Conservation (phyloP, 2,329 filamentous ascomycete species). For the Capronia coronata region DNA sequence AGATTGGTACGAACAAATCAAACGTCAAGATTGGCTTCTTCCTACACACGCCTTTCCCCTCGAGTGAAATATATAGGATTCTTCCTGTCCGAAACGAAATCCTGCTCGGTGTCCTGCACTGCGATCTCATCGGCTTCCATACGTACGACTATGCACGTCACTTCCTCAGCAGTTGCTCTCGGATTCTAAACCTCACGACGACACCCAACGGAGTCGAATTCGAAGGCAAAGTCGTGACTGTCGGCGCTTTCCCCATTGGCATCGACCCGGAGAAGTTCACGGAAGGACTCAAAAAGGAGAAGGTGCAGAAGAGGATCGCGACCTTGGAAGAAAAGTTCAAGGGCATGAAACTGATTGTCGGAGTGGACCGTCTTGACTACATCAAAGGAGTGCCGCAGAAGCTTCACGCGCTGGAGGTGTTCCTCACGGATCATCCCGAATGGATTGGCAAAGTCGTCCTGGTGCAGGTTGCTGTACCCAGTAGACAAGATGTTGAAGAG, state of each 20-base stretch:
- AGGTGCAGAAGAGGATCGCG: slow-evolving; percentile 80
- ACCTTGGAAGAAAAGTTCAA: slow-evolving; percentile 84
- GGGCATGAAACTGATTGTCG: slow-evolving; percentile 91
- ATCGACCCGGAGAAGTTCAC: slow-evolving; percentile 97
- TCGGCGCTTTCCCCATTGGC: slow-evolving; percentile 94
- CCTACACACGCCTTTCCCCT: slow-evolving; percentile 93
- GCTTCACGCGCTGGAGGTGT: slow-evolving; percentile 90
- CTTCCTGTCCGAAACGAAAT: slow-evolving; percentile 86
- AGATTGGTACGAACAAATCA: slow-evolving; percentile 71
- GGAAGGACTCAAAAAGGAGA: slow-evolving; percentile 75
- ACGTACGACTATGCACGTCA: slow-evolving; percentile 99
- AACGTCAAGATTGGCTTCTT: slow-evolving; percentile 99
- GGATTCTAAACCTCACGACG: slow-evolving; percentile 66
- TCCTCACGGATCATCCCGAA: slow-evolving; percentile 92
- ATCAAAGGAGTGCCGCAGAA: slow-evolving; percentile 99
- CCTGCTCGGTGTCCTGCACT: slow-evolving; percentile 78
- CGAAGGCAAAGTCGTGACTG: slow-evolving; percentile 77
- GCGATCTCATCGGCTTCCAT: slow-evolving; percentile 94
- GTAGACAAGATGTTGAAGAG: slow-evolving; percentile 90
- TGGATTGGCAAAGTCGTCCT: slow-evolving; percentile 97
- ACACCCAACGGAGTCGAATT: slow-evolving; percentile 92
- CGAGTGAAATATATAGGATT: slow-evolving; percentile 93
- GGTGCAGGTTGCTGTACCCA: slow-evolving; percentile 92
- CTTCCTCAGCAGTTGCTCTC: slow-evolving; percentile 93
- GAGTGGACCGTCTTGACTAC: slow-evolving; percentile 93